These are phyloP conservation scores for Picea engelmannii DNA, from an alignment of 83 land plant genomes.

Conservation along the genomic window DNA sequence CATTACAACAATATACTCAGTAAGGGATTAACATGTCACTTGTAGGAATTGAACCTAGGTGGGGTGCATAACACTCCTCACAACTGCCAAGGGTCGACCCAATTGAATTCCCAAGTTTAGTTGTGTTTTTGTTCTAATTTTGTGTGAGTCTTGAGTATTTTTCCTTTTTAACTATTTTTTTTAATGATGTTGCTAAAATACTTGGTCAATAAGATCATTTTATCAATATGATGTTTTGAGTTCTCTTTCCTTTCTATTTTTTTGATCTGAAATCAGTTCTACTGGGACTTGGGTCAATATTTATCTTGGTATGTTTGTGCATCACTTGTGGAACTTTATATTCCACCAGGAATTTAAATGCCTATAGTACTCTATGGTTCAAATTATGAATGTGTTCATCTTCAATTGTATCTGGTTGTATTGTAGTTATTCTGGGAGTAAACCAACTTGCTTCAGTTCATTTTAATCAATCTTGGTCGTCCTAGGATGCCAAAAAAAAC, in stretches of 20 bases:
- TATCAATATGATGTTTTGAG: too few species aligned
- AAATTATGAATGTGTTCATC: background rate
- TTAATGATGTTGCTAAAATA: background rate
- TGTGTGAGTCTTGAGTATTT: background rate
- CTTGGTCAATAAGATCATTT: background rate
- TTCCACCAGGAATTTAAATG: background rate
- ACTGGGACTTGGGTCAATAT: too few species aligned
- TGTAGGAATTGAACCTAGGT: too few species aligned
- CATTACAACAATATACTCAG: too few species aligned
- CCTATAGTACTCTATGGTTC: background rate
- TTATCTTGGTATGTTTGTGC: background rate
- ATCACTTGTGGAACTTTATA: background rate
- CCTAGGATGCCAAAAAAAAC: too few species aligned
- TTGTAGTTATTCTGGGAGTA: background rate
- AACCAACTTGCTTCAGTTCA: background rate
- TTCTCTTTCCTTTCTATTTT: too few species aligned
- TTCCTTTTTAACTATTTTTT: background rate
- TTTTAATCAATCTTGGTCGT: background rate
- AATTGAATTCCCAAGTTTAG: background rate
- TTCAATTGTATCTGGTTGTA: background rate
- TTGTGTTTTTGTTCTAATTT: background rate
- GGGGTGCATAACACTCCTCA: too few species aligned
- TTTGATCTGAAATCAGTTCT: too few species aligned
- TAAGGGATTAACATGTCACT: too few species aligned
- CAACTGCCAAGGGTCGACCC: too few species aligned